Evolutionary conservation across 345 rosid species (phyloP).

Genomic region (Salix purpurea): DNA sequence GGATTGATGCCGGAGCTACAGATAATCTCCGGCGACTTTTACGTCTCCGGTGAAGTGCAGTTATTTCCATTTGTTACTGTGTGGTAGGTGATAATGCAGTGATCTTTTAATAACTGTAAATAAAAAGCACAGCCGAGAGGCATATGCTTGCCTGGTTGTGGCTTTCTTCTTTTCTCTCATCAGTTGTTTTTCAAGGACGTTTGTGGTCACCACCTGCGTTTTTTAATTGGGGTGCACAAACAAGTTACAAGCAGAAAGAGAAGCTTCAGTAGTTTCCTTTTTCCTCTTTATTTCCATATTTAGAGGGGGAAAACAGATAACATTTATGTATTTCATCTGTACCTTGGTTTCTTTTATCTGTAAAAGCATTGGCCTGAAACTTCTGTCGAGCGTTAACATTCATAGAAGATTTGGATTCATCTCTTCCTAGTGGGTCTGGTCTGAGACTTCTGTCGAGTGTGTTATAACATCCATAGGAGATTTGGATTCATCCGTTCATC

Average conservation of each 20-base stretch:
- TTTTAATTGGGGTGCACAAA: constrained; percentile 36
- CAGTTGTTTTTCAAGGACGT: background rate
- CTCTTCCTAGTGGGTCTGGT: too few relatives aligned
- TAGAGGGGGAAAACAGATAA: background rate
- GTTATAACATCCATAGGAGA: too few relatives aligned
- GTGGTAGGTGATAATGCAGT: background rate
- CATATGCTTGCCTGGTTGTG: background rate
- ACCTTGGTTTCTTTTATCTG: background rate
- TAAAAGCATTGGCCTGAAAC: background rate
- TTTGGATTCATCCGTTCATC: too few relatives aligned
- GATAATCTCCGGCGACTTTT: constrained; percentile 60
- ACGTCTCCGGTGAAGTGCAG: constrained; percentile 47
- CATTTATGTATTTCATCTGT: background rate
- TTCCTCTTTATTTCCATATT: background rate
- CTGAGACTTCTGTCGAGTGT: too few relatives aligned
- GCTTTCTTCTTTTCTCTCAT: background rate
- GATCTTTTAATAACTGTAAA: background rate
- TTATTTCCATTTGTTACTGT: background rate
- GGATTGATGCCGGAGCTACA: constrained; percentile 50
- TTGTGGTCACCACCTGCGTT: constrained; percentile 28
- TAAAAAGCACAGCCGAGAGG: background rate
- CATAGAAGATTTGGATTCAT: too few relatives aligned
- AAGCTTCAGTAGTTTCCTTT: background rate
- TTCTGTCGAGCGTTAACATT: too few relatives aligned
- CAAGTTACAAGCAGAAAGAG: background rate